phyloP scores from a whole-genome alignment of 1,284 basidiomycete species.

The Ganoderma lingzhi region DNA sequence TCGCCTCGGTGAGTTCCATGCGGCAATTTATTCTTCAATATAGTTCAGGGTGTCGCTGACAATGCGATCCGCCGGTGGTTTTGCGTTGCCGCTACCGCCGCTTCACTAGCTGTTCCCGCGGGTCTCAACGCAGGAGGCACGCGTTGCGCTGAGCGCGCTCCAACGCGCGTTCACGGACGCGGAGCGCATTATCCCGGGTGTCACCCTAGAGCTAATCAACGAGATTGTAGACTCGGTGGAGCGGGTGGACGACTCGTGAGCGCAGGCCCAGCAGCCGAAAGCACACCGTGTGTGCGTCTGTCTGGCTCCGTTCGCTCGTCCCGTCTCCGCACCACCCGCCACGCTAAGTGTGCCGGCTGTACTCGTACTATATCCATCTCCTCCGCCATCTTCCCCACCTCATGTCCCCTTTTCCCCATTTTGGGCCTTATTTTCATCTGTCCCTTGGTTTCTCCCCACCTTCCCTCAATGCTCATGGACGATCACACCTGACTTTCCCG shows the following conservation, averaged over 20 bases:
- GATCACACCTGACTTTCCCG: slow-evolving; percentile 15
- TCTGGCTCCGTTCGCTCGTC: background rate
- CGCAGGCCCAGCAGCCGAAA: background rate
- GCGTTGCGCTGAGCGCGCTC: slow-evolving; percentile 82
- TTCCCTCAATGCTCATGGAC: slow-evolving; percentile 20
- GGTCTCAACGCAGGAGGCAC: slow-evolving; percentile 88
- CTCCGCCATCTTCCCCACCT: slow-evolving; percentile 15
- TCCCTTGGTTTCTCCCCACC: slow-evolving; percentile 9
- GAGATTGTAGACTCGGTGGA: slow-evolving; percentile 93
- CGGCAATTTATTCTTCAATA: background rate
- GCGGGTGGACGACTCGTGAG: slow-evolving; percentile 70
- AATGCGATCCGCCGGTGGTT: slow-evolving; percentile 9
- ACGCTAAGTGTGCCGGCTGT: slow-evolving; percentile 7
- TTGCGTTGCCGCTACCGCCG: background rate
- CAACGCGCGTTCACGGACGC: slow-evolving; percentile 93
- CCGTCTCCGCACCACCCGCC: slow-evolving; percentile 4
- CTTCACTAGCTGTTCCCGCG: slow-evolving; percentile 84
- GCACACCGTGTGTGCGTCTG: slow-evolving; percentile 10
- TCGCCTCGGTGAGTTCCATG: slow-evolving; percentile 79
- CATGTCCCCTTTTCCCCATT: background rate
- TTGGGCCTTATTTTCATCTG: background rate
- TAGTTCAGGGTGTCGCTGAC: slow-evolving; percentile 3
- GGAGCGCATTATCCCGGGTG: slow-evolving; percentile 87
- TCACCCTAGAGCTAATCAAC: slow-evolving; percentile 83
- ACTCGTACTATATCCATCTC: slow-evolving; percentile 20